Conservation (phyloP, 1,284 basidiomycete species). For the Exobasidium cylindrosporum region DNA sequence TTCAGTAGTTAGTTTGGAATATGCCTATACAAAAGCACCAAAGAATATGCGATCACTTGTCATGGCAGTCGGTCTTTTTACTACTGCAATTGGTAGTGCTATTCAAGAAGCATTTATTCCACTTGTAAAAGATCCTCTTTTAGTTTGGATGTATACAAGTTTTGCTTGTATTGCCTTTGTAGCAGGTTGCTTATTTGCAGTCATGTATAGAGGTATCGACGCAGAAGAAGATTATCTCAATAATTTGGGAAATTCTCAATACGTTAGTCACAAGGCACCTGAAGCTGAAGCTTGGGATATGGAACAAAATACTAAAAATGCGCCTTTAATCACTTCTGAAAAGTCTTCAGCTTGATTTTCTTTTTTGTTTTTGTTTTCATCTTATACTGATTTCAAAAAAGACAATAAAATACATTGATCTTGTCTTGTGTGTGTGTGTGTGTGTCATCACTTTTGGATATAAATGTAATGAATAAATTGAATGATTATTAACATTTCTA, state of each 20-base stretch:
- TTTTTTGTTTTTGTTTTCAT: too few relatives aligned
- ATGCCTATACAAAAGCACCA: constrained; percentile 73
- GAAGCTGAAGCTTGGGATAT: constrained; percentile 7
- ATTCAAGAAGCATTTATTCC: constrained; percentile 63
- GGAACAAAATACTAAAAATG: neutral
- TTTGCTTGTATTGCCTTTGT: constrained; percentile 61
- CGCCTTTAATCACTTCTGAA: too few relatives aligned
- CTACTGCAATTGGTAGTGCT: constrained; percentile 62
- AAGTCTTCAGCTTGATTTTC: too few relatives aligned
- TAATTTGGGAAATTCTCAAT: constrained; percentile 5
- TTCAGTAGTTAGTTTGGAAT: constrained; percentile 74
- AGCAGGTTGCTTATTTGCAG: constrained; percentile 64
- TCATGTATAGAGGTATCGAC: constrained; percentile 63
- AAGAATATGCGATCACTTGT: constrained; percentile 57
- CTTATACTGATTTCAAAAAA: too few relatives aligned
- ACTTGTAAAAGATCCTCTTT: constrained; percentile 60
- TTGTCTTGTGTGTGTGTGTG: too few relatives aligned
- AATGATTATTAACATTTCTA: too few relatives aligned
- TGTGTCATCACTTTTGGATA: too few relatives aligned
- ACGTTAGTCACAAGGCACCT: neutral
- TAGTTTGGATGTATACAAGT: constrained; percentile 61
- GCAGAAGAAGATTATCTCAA: constrained; percentile 60
- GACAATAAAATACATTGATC: too few relatives aligned
- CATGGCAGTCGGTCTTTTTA: constrained; percentile 64
- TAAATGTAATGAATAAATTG: too few relatives aligned